Conservation (phyloP, 202 grass and related monocot species). For the Eragrostis tef region DNA sequence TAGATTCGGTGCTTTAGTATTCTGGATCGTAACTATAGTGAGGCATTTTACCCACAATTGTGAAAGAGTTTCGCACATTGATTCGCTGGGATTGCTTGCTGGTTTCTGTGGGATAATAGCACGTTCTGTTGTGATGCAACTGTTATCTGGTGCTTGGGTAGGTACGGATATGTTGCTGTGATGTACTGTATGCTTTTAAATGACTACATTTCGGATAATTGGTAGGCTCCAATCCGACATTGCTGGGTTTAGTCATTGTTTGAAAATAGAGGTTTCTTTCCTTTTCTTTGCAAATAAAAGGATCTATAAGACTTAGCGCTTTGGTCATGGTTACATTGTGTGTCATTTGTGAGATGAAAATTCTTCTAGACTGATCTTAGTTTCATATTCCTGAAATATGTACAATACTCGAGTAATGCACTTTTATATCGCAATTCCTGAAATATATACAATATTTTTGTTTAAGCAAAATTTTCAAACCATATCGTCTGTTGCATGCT, state of each 20-base stretch:
- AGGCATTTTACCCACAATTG: background rate
- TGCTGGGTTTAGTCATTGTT: background rate
- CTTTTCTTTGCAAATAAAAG: background rate
- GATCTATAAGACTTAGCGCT: background rate
- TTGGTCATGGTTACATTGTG: background rate
- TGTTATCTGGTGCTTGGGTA: slow-evolving; percentile 20
- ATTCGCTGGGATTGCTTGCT: background rate
- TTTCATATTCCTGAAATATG: background rate
- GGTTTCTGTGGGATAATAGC: background rate
- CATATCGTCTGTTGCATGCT: background rate
- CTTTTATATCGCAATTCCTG: background rate
- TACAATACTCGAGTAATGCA: slow-evolving; percentile 2
- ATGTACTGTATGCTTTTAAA: background rate
- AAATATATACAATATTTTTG: background rate
- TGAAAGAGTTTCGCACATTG: background rate
- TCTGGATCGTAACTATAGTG: background rate
- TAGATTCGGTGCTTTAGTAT: background rate
- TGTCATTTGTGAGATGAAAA: background rate
- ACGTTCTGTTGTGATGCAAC: background rate
- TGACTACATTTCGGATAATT: slow-evolving; percentile 18
- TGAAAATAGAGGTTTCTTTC: background rate
- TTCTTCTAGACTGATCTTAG: slow-evolving; percentile 15
- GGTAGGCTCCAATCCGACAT: background rate
- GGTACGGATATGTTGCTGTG: slow-evolving; percentile 12
- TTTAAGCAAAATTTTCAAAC: background rate